phyloP scores from a whole-genome alignment of 225 moss, liverwort and hornwort species.

The Marchantia polymorpha region DNA sequence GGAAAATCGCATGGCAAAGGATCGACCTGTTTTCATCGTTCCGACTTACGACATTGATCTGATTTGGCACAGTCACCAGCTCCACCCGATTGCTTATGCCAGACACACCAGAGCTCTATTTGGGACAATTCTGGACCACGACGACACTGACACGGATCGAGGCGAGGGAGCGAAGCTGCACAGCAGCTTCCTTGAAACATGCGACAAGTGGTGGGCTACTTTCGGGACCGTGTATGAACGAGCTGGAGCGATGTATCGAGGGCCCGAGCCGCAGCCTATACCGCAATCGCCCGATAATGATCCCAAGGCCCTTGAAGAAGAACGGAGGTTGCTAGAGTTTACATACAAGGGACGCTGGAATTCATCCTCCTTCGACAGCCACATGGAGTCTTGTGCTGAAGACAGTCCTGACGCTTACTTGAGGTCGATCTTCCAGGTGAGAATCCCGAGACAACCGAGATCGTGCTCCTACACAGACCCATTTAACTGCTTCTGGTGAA shows the following conservation, averaged over 20 bases:
- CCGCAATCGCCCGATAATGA: constrained; percentile 30
- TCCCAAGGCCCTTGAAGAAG: constrained; percentile 2
- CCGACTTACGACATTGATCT: constrained; percentile 57
- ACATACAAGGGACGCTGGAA: not conserved
- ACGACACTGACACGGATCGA: constrained; percentile 61
- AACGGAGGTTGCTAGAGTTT: not conserved
- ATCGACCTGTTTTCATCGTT: constrained; percentile 29
- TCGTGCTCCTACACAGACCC: no score
- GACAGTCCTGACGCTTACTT: constrained; percentile 27
- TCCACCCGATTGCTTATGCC: constrained; percentile 37
- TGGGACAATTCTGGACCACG: constrained; percentile 45
- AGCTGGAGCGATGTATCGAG: constrained; percentile 74
- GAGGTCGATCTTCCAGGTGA: constrained; percentile 25
- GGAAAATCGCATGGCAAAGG: not conserved
- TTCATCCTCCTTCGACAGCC: constrained; percentile 16
- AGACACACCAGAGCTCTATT: constrained; percentile 29
- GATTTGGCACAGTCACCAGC: constrained; percentile 53
- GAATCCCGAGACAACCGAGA: not conserved
- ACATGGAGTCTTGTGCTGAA: constrained; percentile 16
- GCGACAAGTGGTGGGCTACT: constrained; percentile 62
- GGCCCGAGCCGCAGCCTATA: constrained; percentile 47
- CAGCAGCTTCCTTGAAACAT: constrained; percentile 64
- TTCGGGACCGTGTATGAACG: constrained; percentile 68
- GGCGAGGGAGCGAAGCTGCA: constrained; percentile 61
- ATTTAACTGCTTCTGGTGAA: no score